A percentile compares a stretch with the other conserved stretches of the same genome.
Conservation (phyloP, 2,329 filamentous ascomycete genomes). For the Verticillium tricorpus region DNA sequence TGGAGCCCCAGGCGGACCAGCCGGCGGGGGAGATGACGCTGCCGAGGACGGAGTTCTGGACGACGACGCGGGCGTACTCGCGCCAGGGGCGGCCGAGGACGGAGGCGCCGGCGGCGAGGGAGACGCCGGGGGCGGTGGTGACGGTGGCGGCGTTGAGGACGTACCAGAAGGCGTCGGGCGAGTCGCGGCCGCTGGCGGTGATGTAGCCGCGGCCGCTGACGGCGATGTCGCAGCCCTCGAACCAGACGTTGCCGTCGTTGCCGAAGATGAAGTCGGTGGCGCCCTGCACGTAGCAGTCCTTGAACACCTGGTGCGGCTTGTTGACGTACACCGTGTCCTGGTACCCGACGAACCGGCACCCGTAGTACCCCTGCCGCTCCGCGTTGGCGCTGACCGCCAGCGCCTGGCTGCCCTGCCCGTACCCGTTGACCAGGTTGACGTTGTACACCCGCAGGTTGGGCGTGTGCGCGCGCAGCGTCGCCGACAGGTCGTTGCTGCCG, state of each 20-base stretch:
- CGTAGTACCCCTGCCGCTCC: constrained; percentile 43
- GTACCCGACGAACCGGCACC: constrained; percentile 38
- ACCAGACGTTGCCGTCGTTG: constrained; percentile 36
- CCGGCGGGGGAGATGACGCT: constrained; percentile 54
- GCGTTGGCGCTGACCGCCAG: constrained; percentile 42
- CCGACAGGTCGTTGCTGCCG: constrained; percentile 48
- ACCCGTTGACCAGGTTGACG: constrained; percentile 45
- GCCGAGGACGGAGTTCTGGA: constrained; percentile 44
- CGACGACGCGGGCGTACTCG: constrained; percentile 40
- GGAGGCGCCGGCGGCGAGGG: constrained; percentile 31
- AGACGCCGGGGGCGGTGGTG: constrained; percentile 29
- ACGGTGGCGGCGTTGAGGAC: constrained; percentile 40
- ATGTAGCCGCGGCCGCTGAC: constrained; percentile 31
- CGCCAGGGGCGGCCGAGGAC: constrained; percentile 46
- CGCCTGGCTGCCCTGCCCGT: constrained; percentile 42
- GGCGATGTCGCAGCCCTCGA: constrained; percentile 35
- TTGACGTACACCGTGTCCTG: constrained; percentile 48
- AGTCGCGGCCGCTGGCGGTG: constrained; percentile 38
- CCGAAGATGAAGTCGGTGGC: constrained; percentile 49
- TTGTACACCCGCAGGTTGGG: constrained; percentile 58
- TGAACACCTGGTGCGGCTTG: constrained; percentile 41
- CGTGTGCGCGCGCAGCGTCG: constrained; percentile 40
- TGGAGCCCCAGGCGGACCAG: constrained; percentile 51
- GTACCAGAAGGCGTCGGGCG: constrained; percentile 36
- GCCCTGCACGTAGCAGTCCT: constrained; percentile 36